phyloP scores from a whole-genome alignment of 2,329 filamentous ascomycete species.

The Fusarium nygamai region DNA sequence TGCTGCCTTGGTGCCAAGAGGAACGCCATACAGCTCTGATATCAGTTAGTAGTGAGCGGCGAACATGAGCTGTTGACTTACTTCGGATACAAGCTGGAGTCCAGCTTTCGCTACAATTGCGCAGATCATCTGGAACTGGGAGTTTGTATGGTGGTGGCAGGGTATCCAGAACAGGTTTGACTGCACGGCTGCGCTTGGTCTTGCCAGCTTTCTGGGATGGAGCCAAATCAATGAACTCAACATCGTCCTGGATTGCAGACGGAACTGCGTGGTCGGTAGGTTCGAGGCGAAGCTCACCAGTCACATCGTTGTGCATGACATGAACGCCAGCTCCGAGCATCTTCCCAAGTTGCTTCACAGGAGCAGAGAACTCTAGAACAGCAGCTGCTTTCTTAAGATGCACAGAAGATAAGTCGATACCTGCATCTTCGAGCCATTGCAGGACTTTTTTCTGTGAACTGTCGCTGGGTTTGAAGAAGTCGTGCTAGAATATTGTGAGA shows the following conservation, averaged over 20 bases:
- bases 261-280: neutral
- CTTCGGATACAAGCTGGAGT: constrained; percentile 1
- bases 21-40: neutral
- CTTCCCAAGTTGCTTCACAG: neutral
- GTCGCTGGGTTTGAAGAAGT: neutral
- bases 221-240: neutral
- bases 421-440: neutral
- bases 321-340: neutral
- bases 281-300: neutral
- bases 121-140: neutral
- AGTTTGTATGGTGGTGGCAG: neutral
- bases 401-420: neutral
- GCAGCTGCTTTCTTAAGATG: neutral
- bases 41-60: fast-evolving
- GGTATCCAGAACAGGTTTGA: neutral
- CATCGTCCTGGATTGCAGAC: neutral
- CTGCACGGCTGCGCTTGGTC: neutral
- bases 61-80: neutral
- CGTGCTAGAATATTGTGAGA: neutral
- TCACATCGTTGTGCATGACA: neutral
- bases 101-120: constrained; percentile 1
- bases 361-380: neutral
- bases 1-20: neutral
- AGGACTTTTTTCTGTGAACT: neutral
- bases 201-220: neutral